Evolutionary conservation across 257 asterid species (phyloP).

Genomic region (Salvia splendens): DNA sequence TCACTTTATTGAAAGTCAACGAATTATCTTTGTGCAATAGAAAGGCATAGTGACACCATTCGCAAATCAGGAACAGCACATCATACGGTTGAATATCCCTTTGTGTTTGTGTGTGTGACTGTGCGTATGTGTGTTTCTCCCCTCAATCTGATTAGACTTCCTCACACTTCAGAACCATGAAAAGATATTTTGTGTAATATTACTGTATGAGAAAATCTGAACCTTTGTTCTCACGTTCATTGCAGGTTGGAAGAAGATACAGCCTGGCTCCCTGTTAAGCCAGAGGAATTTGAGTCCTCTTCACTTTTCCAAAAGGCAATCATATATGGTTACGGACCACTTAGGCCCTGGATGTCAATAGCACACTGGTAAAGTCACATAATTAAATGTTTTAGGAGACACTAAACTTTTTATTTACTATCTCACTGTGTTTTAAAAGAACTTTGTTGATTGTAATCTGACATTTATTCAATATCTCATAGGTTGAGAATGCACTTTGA

Average conservation of each 20-base stretch:
- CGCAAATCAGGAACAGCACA: background rate
- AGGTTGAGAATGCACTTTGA: slow-evolving; percentile 84
- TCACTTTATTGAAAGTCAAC: background rate
- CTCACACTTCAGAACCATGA: background rate
- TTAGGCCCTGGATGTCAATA: slow-evolving; percentile 90
- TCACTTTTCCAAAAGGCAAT: slow-evolving; percentile 73
- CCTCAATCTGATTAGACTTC: slow-evolving; percentile 9
- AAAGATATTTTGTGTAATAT: background rate
- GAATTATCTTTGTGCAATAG: background rate
- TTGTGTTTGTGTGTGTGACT: background rate
- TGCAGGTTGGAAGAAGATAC: slow-evolving; percentile 91
- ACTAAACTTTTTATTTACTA: background rate
- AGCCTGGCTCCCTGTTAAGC: slow-evolving; percentile 81
- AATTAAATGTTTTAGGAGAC: slow-evolving; percentile 2
- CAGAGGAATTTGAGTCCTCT: slow-evolving; percentile 59
- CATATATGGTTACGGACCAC: slow-evolving; percentile 73
- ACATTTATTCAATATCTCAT: slow-evolving; percentile 23
- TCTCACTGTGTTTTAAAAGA: background rate
- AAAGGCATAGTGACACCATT: background rate
- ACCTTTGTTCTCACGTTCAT: slow-evolving; percentile 23
- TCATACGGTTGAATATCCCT: background rate
- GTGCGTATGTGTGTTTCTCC: background rate
- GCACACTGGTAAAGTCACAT: slow-evolving; percentile 70
- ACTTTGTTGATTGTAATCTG: slow-evolving; percentile 15
- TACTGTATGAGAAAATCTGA: slow-evolving; percentile 10